Percentiles rank a stretch among this genome's conserved stretches.
These are phyloP conservation scores for Emmonsiellopsis sp. DNA, from an alignment of 2,329 filamentous ascomycete genomes.

Conservation along the genomic window DNA sequence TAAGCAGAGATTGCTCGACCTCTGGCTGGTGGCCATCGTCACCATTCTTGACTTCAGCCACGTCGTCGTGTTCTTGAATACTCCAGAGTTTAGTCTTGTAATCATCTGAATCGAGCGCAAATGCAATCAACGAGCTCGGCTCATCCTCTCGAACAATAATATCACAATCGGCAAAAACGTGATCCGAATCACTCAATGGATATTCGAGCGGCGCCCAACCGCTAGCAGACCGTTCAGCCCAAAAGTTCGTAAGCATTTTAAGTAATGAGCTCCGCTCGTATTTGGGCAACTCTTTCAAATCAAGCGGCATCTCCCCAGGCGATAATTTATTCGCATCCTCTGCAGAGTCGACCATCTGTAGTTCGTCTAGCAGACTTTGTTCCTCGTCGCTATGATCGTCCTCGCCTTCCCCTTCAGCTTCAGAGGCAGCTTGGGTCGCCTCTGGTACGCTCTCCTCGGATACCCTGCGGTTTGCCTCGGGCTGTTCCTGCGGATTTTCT, in stretches of 20 bases:
- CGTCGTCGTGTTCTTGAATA: constrained; percentile 28
- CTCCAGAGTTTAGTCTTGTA: constrained; percentile 67
- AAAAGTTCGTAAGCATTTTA: constrained; percentile 95
- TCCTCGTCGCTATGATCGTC: constrained; percentile 62
- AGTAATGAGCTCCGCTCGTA: constrained; percentile 89
- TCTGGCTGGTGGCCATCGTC: constrained; percentile 51
- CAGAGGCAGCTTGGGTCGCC: constrained; percentile 45
- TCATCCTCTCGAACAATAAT: constrained; percentile 97
- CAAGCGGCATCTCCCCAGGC: constrained; percentile 45
- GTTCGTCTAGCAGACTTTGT: constrained; percentile 57
- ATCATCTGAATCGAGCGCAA: constrained; percentile 78
- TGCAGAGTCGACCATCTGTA: constrained; percentile 40
- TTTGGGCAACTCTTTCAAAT: constrained; percentile 69
- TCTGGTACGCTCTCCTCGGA: constrained; percentile 34
- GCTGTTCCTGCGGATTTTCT: constrained; percentile 24
- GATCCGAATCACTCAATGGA: constrained; percentile 75
- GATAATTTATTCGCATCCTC: constrained; percentile 44
- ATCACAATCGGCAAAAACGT: constrained; percentile 94
- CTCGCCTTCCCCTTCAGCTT: constrained; percentile 61
- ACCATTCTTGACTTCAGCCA: constrained; percentile 21
- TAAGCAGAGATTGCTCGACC: constrained; percentile 75
- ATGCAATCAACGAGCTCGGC: constrained; percentile 89
- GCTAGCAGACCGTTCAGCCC: constrained; percentile 93
- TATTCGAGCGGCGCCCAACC: constrained; percentile 91
- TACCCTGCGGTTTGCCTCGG: constrained; percentile 19